phyloP scores from a whole-genome alignment of 352 stramenopile species.

The Hyaloperonospora brassicae region DNA sequence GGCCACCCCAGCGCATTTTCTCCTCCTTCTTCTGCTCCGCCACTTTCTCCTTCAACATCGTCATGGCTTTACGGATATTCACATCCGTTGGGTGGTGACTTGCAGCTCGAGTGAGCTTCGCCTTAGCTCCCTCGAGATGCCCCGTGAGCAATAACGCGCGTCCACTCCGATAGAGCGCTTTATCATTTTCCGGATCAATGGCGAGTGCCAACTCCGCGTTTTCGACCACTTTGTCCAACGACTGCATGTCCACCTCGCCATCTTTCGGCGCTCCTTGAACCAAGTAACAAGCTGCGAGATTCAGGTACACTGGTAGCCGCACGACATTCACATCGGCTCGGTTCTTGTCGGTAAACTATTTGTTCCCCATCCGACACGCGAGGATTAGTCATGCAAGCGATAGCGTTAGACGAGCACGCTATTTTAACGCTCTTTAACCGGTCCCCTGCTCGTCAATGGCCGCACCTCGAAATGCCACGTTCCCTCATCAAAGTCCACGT shows the following conservation, averaged over 20 bases:
- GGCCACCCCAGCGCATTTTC: slow-evolving; percentile 63
- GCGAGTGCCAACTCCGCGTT: slow-evolving; percentile 57
- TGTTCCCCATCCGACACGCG: background rate
- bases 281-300: slow-evolving; percentile 71
- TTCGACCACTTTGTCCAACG: slow-evolving; percentile 45
- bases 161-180: slow-evolving; percentile 75
- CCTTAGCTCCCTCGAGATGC: slow-evolving; percentile 46
- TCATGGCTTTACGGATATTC: slow-evolving; percentile 54
- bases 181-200: slow-evolving; percentile 74
- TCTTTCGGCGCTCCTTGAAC: slow-evolving; percentile 31
- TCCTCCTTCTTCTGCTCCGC: slow-evolving; percentile 49
- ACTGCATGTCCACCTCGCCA: slow-evolving; percentile 24
- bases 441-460: background rate
- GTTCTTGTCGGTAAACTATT: slow-evolving; percentile 65
- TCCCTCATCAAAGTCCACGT: slow-evolving; percentile 81
- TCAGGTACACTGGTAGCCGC: slow-evolving; percentile 69
- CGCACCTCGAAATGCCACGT: slow-evolving; percentile 78
- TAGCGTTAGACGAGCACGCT: background rate
- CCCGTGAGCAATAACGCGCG: slow-evolving; percentile 49
- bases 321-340: slow-evolving; percentile 63
- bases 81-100: slow-evolving; percentile 58
- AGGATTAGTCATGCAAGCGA: background rate
- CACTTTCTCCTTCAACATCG: slow-evolving; percentile 43
- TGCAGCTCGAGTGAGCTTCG: slow-evolving; percentile 58
- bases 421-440: background rate